Evolutionary conservation across 2,329 filamentous ascomycete species (phyloP).

Genomic region (Colletotrichum tanaceti): DNA sequence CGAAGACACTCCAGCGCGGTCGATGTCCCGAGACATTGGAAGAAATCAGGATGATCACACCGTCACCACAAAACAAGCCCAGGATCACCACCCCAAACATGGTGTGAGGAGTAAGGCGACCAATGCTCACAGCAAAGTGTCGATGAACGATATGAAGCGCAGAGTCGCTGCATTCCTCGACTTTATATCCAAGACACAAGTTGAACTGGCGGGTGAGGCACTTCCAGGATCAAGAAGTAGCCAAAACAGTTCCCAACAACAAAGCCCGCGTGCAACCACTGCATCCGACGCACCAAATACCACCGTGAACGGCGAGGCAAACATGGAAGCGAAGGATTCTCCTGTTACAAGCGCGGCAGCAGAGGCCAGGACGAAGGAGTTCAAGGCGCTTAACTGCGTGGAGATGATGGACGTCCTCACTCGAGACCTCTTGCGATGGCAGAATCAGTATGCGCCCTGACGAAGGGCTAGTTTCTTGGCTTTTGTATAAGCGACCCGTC

Average conservation of each 20-base stretch:
- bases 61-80: conserved; percentile 50
- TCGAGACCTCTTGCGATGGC: conserved; percentile 85
- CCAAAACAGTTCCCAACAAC: conserved; percentile 43
- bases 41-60: conserved; percentile 53
- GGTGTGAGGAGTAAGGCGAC: conserved; percentile 62
- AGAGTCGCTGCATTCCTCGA: conserved; percentile 86
- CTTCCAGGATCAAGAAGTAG: conserved; percentile 54
- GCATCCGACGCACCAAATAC: conserved; percentile 41
- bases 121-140: conserved; percentile 75
- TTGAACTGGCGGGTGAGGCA: conserved; percentile 81
- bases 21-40: conserved; percentile 65
- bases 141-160: conserved; percentile 88
- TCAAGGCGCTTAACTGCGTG: conserved; percentile 80
- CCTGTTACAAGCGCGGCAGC: conserved; percentile 31
- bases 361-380: conserved; percentile 60
- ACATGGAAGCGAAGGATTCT: conserved; percentile 40
- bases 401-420: conserved; percentile 94
- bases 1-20: conserved; percentile 68
- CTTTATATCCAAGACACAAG: conserved; percentile 88
- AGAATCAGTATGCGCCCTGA: conserved; percentile 71
- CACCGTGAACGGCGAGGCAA: conserved; percentile 33
- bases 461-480: conserved; percentile 62
- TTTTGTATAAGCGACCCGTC: conserved; percentile 24
- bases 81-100: conserved; percentile 63
- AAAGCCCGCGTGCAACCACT: conserved; percentile 43